phyloP scores from a whole-genome alignment of 257 asterid genomes.

The Salvia rosmarinus region DNA sequence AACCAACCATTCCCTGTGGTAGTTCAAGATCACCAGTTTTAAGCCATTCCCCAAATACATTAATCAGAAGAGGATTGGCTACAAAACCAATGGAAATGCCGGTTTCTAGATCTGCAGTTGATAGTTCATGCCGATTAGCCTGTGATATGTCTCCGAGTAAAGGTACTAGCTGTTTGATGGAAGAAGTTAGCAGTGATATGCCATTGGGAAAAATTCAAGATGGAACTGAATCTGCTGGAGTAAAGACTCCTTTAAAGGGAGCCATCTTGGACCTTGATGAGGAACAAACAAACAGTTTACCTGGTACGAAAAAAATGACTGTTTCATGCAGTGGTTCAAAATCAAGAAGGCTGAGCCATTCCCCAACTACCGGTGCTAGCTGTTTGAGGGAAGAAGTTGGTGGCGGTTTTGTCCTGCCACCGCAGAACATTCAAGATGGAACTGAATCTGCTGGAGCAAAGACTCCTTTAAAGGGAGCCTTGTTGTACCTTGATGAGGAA shows the following conservation, averaged over 20 bases:
- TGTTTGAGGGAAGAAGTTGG: conserved; percentile 30
- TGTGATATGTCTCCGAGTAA: conserved; percentile 37
- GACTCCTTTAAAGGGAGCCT: conserved; percentile 39
- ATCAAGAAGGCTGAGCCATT: conserved; percentile 38
- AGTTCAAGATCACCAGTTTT: conserved; percentile 45
- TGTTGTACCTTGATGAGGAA: conserved; percentile 40
- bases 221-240: conserved; percentile 34
- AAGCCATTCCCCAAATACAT: conserved; percentile 34
- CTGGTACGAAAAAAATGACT: conserved; percentile 50
- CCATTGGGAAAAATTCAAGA: conserved; percentile 37
- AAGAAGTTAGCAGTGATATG: conserved; percentile 39
- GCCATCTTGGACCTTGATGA: conserved; percentile 37
- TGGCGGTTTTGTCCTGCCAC: conserved; percentile 42
- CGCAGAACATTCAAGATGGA: conserved; percentile 38
- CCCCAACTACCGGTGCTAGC: conserved; percentile 2
- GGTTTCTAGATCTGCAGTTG: conserved; percentile 38
- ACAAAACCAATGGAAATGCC: conserved; percentile 34
- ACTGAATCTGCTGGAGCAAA: conserved; percentile 31
- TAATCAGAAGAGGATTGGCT: conserved; percentile 35
- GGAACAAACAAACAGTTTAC: conserved; percentile 37
- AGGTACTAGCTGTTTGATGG: conserved; percentile 21
- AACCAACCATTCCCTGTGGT: conserved; percentile 36
- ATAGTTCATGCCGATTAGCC: conserved; percentile 32
- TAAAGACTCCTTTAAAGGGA: conserved; percentile 40
- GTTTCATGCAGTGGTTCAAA: conserved; percentile 41